Base-by-base conservation (phyloP, 345 rosid species). In the Salix dunnii region DNA sequence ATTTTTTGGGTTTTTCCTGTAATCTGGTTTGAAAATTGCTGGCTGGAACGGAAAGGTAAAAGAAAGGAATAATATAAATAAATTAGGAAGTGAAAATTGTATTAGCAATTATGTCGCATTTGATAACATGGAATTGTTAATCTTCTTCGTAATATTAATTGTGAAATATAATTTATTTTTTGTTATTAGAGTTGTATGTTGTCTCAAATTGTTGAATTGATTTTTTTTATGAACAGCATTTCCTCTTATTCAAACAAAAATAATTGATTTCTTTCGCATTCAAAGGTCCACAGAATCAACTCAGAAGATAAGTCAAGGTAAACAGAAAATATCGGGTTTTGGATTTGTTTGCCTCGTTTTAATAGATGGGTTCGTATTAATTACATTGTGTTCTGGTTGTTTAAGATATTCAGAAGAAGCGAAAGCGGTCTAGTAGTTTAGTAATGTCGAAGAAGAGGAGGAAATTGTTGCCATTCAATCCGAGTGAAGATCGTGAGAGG, bases 191-290 rank as follows among this genome's bases (percentile, higher is more conserved):
- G 43, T 10, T 40, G 43, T 30, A 0, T 13, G 43, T 17, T 38
- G 23, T 74, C 27, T 48, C 36, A 31, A 42, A 67, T 48, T 35
- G 25, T 11, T 14, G 23, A 25, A 55, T 6, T 49, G 65, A 36
- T 38, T 36, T 43, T 62, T 10, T 3, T 75, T 21, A 18, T 13
- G 27, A 21, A 74, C 84, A 81, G 84, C 80, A 23, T 81, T 81
- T 20, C 84, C 84, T 63, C 81, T 77, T 28, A 69, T 81, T 28
- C 81, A 81, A 53, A 81, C 84, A n/a, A 81, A 81, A 53, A 81
- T 81, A 67, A 64, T 81, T 9, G 81, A 81, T 73, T 81, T 81
- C 76, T 81, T 81, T 40, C 77, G 78, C 62, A 81, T 81, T 12
- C 75, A 77, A 70, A 70, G 80, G 81, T 62, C 74, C 5, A 14